Base-by-base conservation (phyloP, 2,329 filamentous ascomycete genomes). In the Fusarium chlamydosporum region DNA sequence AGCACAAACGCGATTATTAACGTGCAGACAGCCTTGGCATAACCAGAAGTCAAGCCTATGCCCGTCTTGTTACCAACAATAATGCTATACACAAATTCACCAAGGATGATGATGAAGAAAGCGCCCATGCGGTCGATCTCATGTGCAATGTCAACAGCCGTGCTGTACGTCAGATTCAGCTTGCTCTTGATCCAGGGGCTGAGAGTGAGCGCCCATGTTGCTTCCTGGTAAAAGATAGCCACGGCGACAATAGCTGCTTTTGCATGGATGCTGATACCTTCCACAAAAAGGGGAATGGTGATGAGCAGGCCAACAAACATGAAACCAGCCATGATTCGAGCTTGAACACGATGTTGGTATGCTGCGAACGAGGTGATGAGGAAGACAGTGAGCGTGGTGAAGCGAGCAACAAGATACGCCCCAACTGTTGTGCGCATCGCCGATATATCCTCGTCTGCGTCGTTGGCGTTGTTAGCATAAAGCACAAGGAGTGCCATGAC, bases 41-140 rank as follows among this genome's bases (percentile, higher is more conserved):
- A 80, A 6, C 80, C 77, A 2, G 77, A 50, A 26, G 82, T 84
- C 42, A 84, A 73, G 0, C 83, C 83, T 15, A 81, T 74, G 9
- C 80, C 83, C 2, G 82, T 81, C 42, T 82, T 81, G 29, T 81
- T 80, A 6, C 81, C 82, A 12, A 84, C 82, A 37, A 85, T 77
- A 46, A 84, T 82, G 58, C 79, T 79, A 61, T 83, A 84, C 16
- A 84, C 76, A 64, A 84, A 85, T 62, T 85, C 83, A 52, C 82
- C 83, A 0, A 85, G 79, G n/a, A 83, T 82, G 56, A 85, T 84
- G 64, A 85, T 85, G 72, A 82, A 84, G 64, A 85, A 85, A 15
- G 82, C 83, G 0, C 82, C 82, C 74, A 84, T 82, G 11, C 83
- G 80, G 64, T 85, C 83, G 34, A 84, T 77, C 66, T 85, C 83